These are phyloP conservation scores for Puya raimondii DNA, from an alignment of 176 grass and related monocot species.

Conservation along the genomic window DNA sequence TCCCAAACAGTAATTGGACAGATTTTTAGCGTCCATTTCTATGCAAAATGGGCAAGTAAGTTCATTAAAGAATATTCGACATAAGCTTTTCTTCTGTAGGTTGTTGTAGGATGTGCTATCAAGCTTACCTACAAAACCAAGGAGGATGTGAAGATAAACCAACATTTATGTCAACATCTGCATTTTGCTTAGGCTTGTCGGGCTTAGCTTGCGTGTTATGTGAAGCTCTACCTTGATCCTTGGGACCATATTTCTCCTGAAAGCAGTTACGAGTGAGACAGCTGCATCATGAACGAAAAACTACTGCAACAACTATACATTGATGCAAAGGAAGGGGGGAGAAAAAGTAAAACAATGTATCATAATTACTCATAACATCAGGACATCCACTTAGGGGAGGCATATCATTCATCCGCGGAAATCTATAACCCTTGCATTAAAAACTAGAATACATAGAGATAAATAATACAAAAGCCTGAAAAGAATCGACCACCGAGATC, in stretches of 20 bases:
- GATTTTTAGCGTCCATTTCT: no score
- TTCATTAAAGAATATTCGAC: no score
- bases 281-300: background rate
- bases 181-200: conserved; percentile 87
- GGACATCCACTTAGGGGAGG: no score
- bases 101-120: conserved; percentile 10
- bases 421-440: no score
- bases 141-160: conserved; percentile 66
- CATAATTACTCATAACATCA: no score
- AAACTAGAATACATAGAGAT: no score
- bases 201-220: conserved; percentile 35
- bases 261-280: conserved; percentile 1
- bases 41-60: no score
- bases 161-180: conserved; percentile 80
- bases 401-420: no score
- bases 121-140: conserved; percentile 79
- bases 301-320: no score
- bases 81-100: background rate
- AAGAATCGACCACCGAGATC: no score
- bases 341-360: background rate
- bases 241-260: conserved; percentile 99
- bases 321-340: background rate
- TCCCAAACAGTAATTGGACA: no score
- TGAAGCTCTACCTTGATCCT: conserved; percentile 52
- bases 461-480: no score